Base-by-base conservation (phyloP, 371 early-diverging fungal species). In the Haplosporangium sp. region DNA sequence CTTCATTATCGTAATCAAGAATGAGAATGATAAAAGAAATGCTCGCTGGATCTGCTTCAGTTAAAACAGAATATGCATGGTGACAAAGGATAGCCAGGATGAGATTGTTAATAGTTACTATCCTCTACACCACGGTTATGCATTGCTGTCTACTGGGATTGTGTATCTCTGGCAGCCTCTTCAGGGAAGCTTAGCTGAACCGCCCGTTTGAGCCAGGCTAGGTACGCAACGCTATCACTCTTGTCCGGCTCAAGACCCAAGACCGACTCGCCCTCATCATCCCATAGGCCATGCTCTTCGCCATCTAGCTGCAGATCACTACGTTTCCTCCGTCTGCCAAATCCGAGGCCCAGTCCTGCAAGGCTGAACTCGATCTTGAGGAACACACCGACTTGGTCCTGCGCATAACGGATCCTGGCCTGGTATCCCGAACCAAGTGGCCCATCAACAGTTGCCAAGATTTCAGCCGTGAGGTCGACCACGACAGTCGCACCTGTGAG, bases 321-420 rank as follows among this genome's bases (percentile, higher is more conserved):
- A n/a, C 68, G 60, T 53, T 67, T 67, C 42, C 40, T 60, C 52
- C 18, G 42, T 51, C 55, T 73, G 42, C 53, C 21, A 29, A 40
- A 14, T 14, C 62, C 59, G 13, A 67, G 7, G 5, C 63, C 59
- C 12, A 73, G 9, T 2, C 63, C 68, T 0, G 59, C 38, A 9
- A 67, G 55, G 43, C 62, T 67, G 40, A 74, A 69, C 57, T 53
- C 75, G n/a, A 74, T 64, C 62, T 65, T 64, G 48, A 74, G 53
- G 18, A 65, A 74, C 38, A 67, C 61, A 3, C 48, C 69, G 8
- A 74, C 65, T 1, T 61, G 45, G 16, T 67, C 36, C 21, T 74
- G 75, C 14, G 53, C 40, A 38, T 74, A 74, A 0, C 18, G 51
- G 38, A 69, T 43, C 42, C 54, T 56, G 21, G 75, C 60, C 46